These are phyloP conservation scores for Ophiocordyceps camponoti-saundersi DNA, from an alignment of 2,329 filamentous ascomycete genomes.

Conservation along the genomic window DNA sequence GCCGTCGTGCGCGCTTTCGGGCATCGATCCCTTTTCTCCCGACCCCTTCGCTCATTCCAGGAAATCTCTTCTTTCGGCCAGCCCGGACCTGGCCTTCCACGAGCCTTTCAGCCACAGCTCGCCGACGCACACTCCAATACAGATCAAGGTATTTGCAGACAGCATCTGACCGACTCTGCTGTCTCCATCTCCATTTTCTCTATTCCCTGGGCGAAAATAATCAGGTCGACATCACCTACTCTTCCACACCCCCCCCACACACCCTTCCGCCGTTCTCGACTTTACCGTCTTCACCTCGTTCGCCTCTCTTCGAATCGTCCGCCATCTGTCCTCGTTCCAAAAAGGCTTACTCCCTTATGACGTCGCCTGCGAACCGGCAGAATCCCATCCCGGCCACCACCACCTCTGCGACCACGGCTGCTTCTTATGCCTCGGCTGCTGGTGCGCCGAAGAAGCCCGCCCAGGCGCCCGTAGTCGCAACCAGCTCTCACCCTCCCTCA, in stretches of 20 bases:
- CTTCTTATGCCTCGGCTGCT: constrained; percentile 52
- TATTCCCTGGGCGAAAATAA: background rate
- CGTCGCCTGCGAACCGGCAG: constrained; percentile 40
- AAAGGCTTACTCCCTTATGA: constrained; percentile 31
- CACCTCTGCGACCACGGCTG: constrained; percentile 37
- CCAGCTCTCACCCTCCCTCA: constrained; percentile 35
- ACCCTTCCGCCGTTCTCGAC: constrained; percentile 4
- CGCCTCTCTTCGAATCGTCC: background rate
- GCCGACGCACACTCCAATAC: background rate
- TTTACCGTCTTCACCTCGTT: background rate
- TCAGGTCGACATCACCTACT: too few species aligned
- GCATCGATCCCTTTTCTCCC: constrained; percentile 7
- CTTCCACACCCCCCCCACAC: constrained; percentile 2
- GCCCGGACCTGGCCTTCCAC: constrained; percentile 6
- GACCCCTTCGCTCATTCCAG: constrained; percentile 12
- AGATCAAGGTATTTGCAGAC: background rate
- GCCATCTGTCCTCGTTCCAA: constrained; percentile 8
- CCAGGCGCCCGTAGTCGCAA: constrained; percentile 42
- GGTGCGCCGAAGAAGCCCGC: constrained; percentile 45
- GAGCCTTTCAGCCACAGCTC: constrained; percentile 7
- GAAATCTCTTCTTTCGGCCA: constrained; percentile 7
- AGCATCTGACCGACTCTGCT: constrained; percentile 1
- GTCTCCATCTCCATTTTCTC: background rate
- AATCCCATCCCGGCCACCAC: constrained; percentile 38
- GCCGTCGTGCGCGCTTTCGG: constrained; percentile 13